phyloP scores from a whole-genome alignment of 1,284 basidiomycete genomes.

The Fomitiporia mediterranea region DNA sequence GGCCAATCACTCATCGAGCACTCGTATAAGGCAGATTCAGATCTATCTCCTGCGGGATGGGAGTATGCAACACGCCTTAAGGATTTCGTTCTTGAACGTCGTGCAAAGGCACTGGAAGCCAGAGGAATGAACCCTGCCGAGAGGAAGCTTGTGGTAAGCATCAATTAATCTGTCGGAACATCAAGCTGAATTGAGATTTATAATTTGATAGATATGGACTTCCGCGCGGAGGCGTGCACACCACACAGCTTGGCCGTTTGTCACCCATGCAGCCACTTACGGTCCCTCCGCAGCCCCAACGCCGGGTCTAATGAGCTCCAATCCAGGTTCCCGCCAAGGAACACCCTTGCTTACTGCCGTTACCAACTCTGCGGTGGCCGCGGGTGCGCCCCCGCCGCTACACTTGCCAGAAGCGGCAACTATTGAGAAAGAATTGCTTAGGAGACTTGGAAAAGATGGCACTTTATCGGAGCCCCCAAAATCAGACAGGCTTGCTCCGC shows the following conservation, averaged over 20 bases:
- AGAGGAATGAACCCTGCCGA: constrained; percentile 60
- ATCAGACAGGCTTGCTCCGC: background rate
- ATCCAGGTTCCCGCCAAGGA: constrained; percentile 14
- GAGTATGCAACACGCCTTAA: constrained; percentile 88
- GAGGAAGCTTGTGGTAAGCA: constrained; percentile 69
- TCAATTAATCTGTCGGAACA: constrained; percentile 6
- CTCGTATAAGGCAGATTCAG: constrained; percentile 97
- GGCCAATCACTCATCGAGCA: constrained; percentile 97
- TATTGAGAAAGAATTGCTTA: background rate
- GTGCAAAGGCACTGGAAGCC: constrained; percentile 64
- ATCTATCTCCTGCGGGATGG: constrained; percentile 92
- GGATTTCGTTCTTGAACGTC: constrained; percentile 77
- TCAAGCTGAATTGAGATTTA: background rate
- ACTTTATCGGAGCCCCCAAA: background rate
- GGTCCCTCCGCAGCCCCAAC: constrained; percentile 13
- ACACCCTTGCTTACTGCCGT: constrained; percentile 12
- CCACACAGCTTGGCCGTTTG: constrained; percentile 95
- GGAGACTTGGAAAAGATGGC: constrained; percentile 1
- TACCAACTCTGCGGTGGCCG: background rate
- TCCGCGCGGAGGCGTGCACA: constrained; percentile 89
- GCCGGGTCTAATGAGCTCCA: constrained; percentile 17
- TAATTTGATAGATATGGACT: constrained; percentile 80
- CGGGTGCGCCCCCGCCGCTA: background rate
- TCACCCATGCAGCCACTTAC: constrained; percentile 36
- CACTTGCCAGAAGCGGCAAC: constrained; percentile 13